Evolutionary conservation across 768 basidiomycete species (phyloP).

Genomic region (Obba rivulosa): DNA sequence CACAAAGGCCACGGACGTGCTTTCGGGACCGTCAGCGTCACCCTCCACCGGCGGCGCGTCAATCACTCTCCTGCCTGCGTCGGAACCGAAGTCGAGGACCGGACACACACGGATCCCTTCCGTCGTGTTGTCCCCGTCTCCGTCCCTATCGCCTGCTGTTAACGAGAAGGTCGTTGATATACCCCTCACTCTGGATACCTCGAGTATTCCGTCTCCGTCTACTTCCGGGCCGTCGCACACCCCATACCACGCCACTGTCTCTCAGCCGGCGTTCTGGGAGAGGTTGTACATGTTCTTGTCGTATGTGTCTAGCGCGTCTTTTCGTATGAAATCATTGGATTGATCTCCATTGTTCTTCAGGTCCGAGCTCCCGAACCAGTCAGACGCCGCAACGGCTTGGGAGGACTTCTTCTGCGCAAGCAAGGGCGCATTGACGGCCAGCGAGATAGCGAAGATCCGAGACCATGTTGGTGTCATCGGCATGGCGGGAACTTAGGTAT

Average conservation of each 20-base stretch:
- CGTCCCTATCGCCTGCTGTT: constrained; percentile 39
- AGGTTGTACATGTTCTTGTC: constrained; percentile 59
- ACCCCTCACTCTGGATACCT: constrained; percentile 61
- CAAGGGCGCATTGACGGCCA: constrained; percentile 75
- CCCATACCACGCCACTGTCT: constrained; percentile 63
- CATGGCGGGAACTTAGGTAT: constrained; percentile 70
- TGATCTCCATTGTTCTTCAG: constrained; percentile 26
- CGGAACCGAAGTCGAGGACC: constrained; percentile 25
- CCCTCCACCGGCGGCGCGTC: constrained; percentile 3
- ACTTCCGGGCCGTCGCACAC: constrained; percentile 26
- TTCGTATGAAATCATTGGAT: neutral
- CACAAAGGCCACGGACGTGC: constrained; percentile 28
- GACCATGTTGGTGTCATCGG: constrained; percentile 84
- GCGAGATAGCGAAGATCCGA: constrained; percentile 88
- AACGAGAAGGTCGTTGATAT: constrained; percentile 55
- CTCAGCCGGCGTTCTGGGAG: constrained; percentile 78
- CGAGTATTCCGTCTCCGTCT: constrained; percentile 36
- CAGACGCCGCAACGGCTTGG: constrained; percentile 69
- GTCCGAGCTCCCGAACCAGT: constrained; percentile 53
- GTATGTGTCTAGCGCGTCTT: constrained; percentile 29
- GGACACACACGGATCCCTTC: constrained; percentile 69
- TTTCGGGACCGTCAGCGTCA: constrained; percentile 19
- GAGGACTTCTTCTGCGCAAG: constrained; percentile 83
- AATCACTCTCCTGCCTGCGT: constrained; percentile 14
- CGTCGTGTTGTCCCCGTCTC: constrained; percentile 74